Evolutionary conservation across 176 grass and related monocot genomes (phyloP).

Genomic region (Canna indica): DNA sequence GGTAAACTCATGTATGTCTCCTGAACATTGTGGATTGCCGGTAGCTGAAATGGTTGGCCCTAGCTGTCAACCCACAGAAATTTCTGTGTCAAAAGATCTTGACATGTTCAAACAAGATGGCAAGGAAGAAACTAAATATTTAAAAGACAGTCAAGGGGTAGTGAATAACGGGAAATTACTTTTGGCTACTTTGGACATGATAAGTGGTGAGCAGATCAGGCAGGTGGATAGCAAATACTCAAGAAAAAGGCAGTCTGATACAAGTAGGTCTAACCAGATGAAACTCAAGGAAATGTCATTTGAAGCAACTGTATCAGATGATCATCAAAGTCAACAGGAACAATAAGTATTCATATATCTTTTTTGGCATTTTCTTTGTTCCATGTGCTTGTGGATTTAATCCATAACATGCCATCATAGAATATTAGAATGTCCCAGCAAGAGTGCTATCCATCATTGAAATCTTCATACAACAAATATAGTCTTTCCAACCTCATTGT

Average conservation of each 20-base stretch:
- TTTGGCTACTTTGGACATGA: slow-evolving; percentile 3
- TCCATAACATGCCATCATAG: background rate
- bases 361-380: background rate
- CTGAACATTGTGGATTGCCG: slow-evolving; percentile 15
- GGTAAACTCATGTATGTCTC: slow-evolving; percentile 9
- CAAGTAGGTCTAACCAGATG: background rate
- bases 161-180: background rate
- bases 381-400: background rate
- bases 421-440: too few relatives aligned
- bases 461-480: background rate
- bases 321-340: slow-evolving; percentile 24
- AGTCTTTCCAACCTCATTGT: background rate
- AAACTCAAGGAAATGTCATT: slow-evolving; percentile 21
- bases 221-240: slow-evolving; percentile 20
- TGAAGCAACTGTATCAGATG: slow-evolving; percentile 32
- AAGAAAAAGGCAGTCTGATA: slow-evolving; percentile 16
- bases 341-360: slow-evolving; percentile 3
- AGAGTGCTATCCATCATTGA: background rate
- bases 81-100: slow-evolving; percentile 9
- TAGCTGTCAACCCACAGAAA: slow-evolving; percentile 21
- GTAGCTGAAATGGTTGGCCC: slow-evolving; percentile 16
- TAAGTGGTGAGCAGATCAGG: slow-evolving; percentile 13
- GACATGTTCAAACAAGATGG: slow-evolving; percentile 11
- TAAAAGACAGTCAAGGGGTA: background rate
- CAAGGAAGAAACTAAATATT: background rate